Base-by-base conservation (phyloP, 2,329 filamentous ascomycete genomes). In the Fusarium cicatricum region DNA sequence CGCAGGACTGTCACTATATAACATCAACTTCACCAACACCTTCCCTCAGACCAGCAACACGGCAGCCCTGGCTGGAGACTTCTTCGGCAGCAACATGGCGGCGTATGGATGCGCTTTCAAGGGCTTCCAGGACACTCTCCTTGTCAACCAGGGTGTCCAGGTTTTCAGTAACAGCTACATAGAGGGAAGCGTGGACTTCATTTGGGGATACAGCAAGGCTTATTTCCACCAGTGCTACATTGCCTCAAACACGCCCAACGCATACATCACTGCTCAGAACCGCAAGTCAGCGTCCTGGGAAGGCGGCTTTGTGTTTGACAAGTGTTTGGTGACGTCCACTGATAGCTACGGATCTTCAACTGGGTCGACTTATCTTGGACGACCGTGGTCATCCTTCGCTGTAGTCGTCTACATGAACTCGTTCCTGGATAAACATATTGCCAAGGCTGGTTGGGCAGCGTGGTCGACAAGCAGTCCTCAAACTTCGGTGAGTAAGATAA, bases 401-500 rank as follows among this genome's bases (percentile, higher is more conserved):
- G 72, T 78, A 5, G 80, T 81, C 3, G 75, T 80, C 5, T 80
- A 80, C 66, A 79, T 81, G 66, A 69, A 77, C 45, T 82, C 80
- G 0, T 69, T 70, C 28, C 73, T 89, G 65, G 78, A 76, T 11
- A 60, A 66, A 47, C 65, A 68, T 4, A 63, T 67, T 70, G 73
- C 42, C 3, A 2, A 46, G 2, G 46, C 49, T 4, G 65, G 65
- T 8, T 67, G 64, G 64, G 53, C 50, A 79, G 86, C 19, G 75
- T 90, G 69, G 87, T 85, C 64, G 44, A 74, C 16, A 76, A 80
- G 3, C 84, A 85, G 2, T 85, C 85, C 85, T 65, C 67, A 23
- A 61, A 77, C 38, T 86, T 85, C 85, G 76, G 78, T 52, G 72
- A 52, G n/a, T n/a, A n/a, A n/a, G n/a, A n/a, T n/a, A n/a, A n/a